Percentiles rank a stretch among this genome's conserved stretches.
phyloP scores from a whole-genome alignment of 75 land plant genomes.

The Pseudotsuga menziesii region DNA sequence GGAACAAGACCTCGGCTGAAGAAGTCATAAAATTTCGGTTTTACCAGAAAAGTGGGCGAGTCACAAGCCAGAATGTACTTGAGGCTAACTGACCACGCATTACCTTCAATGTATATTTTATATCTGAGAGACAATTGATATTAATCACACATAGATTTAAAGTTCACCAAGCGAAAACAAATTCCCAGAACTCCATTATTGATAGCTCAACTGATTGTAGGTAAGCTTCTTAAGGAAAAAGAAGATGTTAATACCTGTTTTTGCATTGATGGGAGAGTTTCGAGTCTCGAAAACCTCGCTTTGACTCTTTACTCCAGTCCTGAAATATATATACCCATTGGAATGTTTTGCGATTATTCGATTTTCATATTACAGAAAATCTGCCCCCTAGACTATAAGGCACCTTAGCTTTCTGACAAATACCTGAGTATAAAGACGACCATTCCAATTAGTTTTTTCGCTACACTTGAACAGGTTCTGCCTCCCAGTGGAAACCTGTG shows the following conservation, averaged over 20 bases:
- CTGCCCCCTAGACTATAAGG: too few relatives aligned
- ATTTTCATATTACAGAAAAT: too few relatives aligned
- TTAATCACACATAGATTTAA: neutral
- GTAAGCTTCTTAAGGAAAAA: too few relatives aligned
- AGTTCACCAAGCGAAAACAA: too few relatives aligned
- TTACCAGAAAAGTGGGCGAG: slow-evolving; percentile 14
- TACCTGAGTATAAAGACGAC: slow-evolving; percentile 36
- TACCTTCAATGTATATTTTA: slow-evolving; percentile 25
- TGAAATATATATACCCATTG: neutral
- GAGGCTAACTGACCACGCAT: slow-evolving; percentile 29
- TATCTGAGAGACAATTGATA: slow-evolving; percentile 2
- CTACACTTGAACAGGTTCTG: slow-evolving; percentile 42
- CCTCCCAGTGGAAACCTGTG: slow-evolving; percentile 21
- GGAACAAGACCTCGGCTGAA: slow-evolving; percentile 21
- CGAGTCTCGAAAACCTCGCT: neutral
- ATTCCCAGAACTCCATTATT: neutral
- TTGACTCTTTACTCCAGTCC: slow-evolving; percentile 19
- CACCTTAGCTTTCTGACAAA: too few relatives aligned
- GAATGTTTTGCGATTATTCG: too few relatives aligned
- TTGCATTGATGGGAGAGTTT: slow-evolving; percentile 16
- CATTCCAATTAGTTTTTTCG: slow-evolving; percentile 38
- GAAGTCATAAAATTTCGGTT: slow-evolving; percentile 16
- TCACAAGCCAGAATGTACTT: slow-evolving; percentile 28
- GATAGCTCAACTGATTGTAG: too few relatives aligned
- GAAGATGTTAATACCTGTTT: slow-evolving; percentile 6